These are phyloP conservation scores for Zea mays DNA, from an alignment of 176 grass and related monocot species.

Conservation along the genomic window Zm-B73-REFERENCE-NAM-5.0 NC_050097.1:169325501-169326000, in stretches of 20 bases:
- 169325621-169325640: constrained; percentile 40
- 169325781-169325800: neutral
- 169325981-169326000: constrained; percentile 35
- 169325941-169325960: constrained; percentile 76
- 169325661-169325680: neutral
- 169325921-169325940: constrained; percentile 86
- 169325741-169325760: neutral
- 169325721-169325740: neutral
- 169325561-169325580: neutral
- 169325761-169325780: neutral
- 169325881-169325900: constrained; percentile 59
- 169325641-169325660: constrained; percentile 32
- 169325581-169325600: neutral
- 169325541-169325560: too few species aligned
- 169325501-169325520: constrained; percentile 36
- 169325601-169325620: neutral
- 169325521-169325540: constrained; percentile 13
- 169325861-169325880: constrained; percentile 93
- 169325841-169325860: constrained; percentile 84
- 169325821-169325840: constrained; percentile 50
- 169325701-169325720: constrained; percentile 23
- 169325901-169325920: constrained; percentile 66
- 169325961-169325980: constrained; percentile 55
- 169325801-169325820: neutral
- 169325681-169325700: neutral